phyloP scores from a whole-genome alignment of 495 filamentous ascomycete genomes.

The Choiromyces venosus region DNA sequence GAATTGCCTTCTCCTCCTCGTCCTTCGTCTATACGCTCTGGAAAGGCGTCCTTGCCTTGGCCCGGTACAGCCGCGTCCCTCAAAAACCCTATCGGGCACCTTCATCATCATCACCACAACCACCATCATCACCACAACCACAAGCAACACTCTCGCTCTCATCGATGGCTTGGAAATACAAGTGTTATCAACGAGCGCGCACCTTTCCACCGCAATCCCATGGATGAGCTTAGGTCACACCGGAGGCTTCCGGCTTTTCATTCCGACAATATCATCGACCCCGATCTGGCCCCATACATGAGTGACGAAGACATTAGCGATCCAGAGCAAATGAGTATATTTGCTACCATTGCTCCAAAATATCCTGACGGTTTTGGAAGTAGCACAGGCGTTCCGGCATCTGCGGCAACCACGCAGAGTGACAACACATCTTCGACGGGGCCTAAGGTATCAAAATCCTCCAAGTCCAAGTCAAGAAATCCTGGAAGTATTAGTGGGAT shows the following conservation, averaged over 20 bases:
- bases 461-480: slow-evolving; percentile 37
- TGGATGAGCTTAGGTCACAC: slow-evolving; percentile 58
- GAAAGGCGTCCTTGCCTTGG: slow-evolving; percentile 69
- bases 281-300: slow-evolving; percentile 88
- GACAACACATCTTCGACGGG: slow-evolving; percentile 22
- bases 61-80: slow-evolving; percentile 71
- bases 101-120: slow-evolving; percentile 65
- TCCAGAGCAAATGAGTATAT: slow-evolving; percentile 83
- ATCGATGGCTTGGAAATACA: slow-evolving; percentile 54
- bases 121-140: slow-evolving; percentile 79
- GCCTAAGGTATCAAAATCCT: slow-evolving; percentile 34
- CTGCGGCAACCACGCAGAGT: slow-evolving; percentile 9
- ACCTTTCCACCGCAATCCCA: slow-evolving; percentile 74
- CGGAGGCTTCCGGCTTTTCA: slow-evolving; percentile 84
- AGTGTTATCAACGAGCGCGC: slow-evolving; percentile 60
- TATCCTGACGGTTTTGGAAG: slow-evolving; percentile 27
- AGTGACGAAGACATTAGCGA: slow-evolving; percentile 90
- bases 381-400: slow-evolving; percentile 6
- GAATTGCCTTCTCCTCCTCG: slow-evolving; percentile 64
- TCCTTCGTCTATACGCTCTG: slow-evolving; percentile 85
- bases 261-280: slow-evolving; percentile 96
- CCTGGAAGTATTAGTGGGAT: slow-evolving; percentile 40
- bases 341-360: slow-evolving; percentile 57
- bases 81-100: slow-evolving; percentile 65
- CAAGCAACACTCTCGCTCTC: slow-evolving; percentile 63